These are phyloP conservation scores for Kodamaea arcana DNA, from an alignment of 1,139 yeast species.

Conservation along the genomic window DNA sequence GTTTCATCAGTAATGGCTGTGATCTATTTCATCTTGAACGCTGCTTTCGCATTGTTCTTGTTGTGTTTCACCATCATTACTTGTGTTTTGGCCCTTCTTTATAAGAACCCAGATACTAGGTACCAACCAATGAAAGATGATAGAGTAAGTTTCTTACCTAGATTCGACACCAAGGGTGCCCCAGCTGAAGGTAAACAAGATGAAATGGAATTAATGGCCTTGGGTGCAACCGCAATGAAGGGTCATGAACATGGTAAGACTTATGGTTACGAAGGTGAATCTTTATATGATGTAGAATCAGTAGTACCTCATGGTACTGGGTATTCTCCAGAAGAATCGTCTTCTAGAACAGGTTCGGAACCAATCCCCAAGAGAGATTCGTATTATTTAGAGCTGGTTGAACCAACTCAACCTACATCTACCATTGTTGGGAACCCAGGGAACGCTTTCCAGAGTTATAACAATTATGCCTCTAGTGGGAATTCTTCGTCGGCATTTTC, in stretches of 20 bases:
- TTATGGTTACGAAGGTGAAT: slow-evolving; percentile 25
- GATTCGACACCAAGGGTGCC: slow-evolving; percentile 48
- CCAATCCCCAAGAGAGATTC: slow-evolving; percentile 29
- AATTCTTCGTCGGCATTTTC: slow-evolving; percentile 4
- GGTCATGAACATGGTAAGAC: slow-evolving; percentile 54
- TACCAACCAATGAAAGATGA: slow-evolving; percentile 98
- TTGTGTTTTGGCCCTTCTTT: slow-evolving; percentile 75
- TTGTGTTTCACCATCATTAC: slow-evolving; percentile 83
- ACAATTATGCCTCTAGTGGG: slow-evolving; percentile 13
- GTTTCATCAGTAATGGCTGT: slow-evolving; percentile 92
- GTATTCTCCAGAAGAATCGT: slow-evolving; percentile 6
- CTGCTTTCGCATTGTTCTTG: slow-evolving; percentile 78
- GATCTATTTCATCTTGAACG: slow-evolving; percentile 86
- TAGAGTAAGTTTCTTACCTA: slow-evolving; percentile 79
- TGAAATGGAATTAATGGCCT: slow-evolving; percentile 78
- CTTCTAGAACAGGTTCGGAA: slow-evolving; percentile 5
- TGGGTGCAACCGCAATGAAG: slow-evolving; percentile 85
- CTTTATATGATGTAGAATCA: slow-evolving; percentile 32
- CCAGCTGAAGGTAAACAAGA: slow-evolving; percentile 30
- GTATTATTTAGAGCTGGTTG: slow-evolving; percentile 27
- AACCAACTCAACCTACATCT: slow-evolving; percentile 43
- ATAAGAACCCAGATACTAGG: slow-evolving; percentile 91
- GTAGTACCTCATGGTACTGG: slow-evolving; percentile 8
- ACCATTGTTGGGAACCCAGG: slow-evolving; percentile 43
- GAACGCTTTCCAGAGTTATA: slow-evolving; percentile 28